phyloP scores from a whole-genome alignment of 78 protist species.

The Dictyostelium intermedium region DNA sequence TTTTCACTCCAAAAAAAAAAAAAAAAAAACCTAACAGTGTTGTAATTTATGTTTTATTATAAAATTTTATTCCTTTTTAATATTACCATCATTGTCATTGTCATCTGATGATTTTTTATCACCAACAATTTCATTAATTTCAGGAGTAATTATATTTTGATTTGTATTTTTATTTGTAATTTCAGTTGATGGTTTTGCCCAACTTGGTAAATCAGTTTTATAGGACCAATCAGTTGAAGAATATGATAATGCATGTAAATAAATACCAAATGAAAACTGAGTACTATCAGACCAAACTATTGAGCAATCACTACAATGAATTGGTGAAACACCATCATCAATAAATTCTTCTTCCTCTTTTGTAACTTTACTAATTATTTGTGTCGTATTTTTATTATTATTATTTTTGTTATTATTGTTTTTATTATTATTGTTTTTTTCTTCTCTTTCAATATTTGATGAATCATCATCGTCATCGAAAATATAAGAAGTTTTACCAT shows the following conservation, averaged over 20 bases:
- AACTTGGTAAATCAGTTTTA: slow-evolving; percentile 61
- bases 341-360: neutral
- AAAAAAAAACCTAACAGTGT: no score
- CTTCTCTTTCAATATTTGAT: neutral
- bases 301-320: slow-evolving; percentile 62
- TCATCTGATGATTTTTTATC: no score
- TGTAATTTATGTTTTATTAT: no score
- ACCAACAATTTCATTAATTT: neutral
- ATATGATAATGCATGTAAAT: slow-evolving; percentile 69
- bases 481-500: slow-evolving; percentile 23
- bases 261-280: slow-evolving; percentile 33
- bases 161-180: neutral
- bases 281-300: slow-evolving; percentile 52
- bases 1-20: no score
- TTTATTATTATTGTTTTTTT: neutral
- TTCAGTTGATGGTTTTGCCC: slow-evolving; percentile 34
- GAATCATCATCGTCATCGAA: slow-evolving; percentile 1
- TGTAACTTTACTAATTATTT: neutral
- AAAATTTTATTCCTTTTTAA: no score
- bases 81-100: no score
- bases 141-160: neutral
- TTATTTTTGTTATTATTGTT: neutral
- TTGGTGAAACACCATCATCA: slow-evolving; percentile 35
- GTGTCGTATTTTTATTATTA: neutral
- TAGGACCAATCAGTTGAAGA: slow-evolving; percentile 28